Base-by-base conservation (phyloP, 2,329 filamentous ascomycete species). In the Fusarium subglutinans region DNA sequence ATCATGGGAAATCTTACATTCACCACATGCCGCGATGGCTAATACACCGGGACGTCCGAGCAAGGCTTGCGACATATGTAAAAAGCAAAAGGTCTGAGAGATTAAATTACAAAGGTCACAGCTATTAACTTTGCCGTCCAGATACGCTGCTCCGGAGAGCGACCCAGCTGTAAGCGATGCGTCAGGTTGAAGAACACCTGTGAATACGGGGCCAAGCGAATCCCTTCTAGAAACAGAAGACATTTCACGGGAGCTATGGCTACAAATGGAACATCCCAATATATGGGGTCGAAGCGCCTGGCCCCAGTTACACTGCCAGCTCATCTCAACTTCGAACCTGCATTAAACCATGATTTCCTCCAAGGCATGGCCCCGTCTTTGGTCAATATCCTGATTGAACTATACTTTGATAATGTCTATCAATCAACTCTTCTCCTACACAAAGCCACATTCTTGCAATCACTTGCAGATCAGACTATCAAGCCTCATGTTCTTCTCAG, bases 121-220 rank as follows among this genome's bases (percentile, higher is more conserved):
- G 33, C 2, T 35, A 35, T 35, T 54, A 2, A 60, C 57, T 11
- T 6, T 8, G 15, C 12, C 5, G 5, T 8, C 22, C 7, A 76
- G 75, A 69, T 77, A 17, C 72, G 74, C 12, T 77, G 75, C 28
- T 72, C 72, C 0, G 70, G 70, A 8, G 74, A 77, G 4, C 55
- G 51, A 9, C 75, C 75, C 7, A 72, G 59, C 20, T 77, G 75
- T 33, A 75, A 26, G 10, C 66, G 74, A 33, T 77, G 75, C 5
- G 15, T 18, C 5, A 55, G 75, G 2, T 24, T 77, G 3, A 57
- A 50, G 2, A 58, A 43, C 1, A 17, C 22, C 6, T 77, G 74
- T 12, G 3, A 15, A 11, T 75, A 75, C 5, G 30, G 43, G 4
- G 20, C 7, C 43, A 37, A 2, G 1, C 35, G 35, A 37, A 1